Conservation (phyloP, 2,329 filamentous ascomycete species). For the Alternaria incomplexa region DNA sequence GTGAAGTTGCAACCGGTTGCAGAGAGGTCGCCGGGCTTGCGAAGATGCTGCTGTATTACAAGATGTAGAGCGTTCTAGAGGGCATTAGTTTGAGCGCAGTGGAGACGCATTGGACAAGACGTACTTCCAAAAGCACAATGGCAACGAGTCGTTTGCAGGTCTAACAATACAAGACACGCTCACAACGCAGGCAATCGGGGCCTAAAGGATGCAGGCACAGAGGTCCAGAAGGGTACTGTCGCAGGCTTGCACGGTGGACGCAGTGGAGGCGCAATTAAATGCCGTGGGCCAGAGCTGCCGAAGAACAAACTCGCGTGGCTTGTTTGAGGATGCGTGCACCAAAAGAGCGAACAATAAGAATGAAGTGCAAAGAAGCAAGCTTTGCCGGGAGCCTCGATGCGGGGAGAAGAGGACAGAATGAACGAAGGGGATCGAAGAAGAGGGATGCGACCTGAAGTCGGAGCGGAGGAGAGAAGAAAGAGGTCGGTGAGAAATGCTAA, state of each 20-base stretch:
- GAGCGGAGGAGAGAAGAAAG: slow-evolving; percentile 33
- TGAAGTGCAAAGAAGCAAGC: slow-evolving; percentile 44
- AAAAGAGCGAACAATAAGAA: slow-evolving; percentile 51
- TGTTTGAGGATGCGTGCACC: slow-evolving; percentile 42
- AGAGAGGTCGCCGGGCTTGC: slow-evolving; percentile 26
- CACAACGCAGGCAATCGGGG: slow-evolving; percentile 13
- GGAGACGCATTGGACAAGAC: neutral
- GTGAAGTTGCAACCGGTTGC: slow-evolving; percentile 38
- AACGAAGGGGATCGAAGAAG: slow-evolving; percentile 43
- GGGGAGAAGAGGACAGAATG: slow-evolving; percentile 45
- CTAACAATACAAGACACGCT: slow-evolving; percentile 20
- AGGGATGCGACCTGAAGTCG: slow-evolving; percentile 37
- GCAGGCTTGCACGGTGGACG: slow-evolving; percentile 26
- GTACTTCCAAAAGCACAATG: slow-evolving; percentile 26
- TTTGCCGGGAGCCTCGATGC: slow-evolving; percentile 40
- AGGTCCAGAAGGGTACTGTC: slow-evolving; percentile 16
- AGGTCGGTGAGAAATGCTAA: slow-evolving; percentile 39
- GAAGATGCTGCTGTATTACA: slow-evolving; percentile 42
- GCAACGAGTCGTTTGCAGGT: slow-evolving; percentile 25
- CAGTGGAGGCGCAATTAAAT: slow-evolving; percentile 33
- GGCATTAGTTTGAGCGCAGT: slow-evolving; percentile 10
- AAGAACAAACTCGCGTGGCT: slow-evolving; percentile 34
- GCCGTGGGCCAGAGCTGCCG: slow-evolving; percentile 24
- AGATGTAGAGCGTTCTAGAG: slow-evolving; percentile 32
- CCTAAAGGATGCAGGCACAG: neutral